A percentile compares a stretch with the other conserved stretches of the same genome.
Conservation (phyloP, 371 early-diverging fungal genomes). For the Mucor saturninus region DNA sequence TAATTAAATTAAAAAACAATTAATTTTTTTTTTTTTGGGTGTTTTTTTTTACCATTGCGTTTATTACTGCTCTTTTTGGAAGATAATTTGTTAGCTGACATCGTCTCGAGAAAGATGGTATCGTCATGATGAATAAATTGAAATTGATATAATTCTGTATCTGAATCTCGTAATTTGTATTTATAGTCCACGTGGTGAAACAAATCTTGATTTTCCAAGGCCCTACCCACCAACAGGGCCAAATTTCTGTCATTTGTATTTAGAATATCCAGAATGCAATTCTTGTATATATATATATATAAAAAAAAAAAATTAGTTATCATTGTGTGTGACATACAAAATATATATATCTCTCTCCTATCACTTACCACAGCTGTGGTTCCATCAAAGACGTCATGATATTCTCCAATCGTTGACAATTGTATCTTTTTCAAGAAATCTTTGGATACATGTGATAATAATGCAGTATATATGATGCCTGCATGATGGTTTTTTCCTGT, state of each 20-base stretch:
- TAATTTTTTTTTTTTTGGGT: conserved; percentile 5
- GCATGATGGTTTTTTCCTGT: not conserved
- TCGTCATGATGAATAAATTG: conserved; percentile 8
- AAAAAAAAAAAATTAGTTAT: not conserved
- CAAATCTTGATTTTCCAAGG: conserved; percentile 79
- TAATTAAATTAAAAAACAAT: not conserved
- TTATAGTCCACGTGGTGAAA: conserved; percentile 85
- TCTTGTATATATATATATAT: conserved; percentile 18
- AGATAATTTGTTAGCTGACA: conserved; percentile 45
- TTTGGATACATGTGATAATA: conserved; percentile 75
- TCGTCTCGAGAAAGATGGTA: conserved; percentile 44
- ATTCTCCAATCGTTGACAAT: conserved; percentile 55
- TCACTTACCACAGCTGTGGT: conserved; percentile 77
- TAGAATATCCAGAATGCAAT: conserved; percentile 66
- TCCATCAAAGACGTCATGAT: conserved; percentile 80
- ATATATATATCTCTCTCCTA: not conserved
- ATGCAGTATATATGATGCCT: conserved; percentile 69
- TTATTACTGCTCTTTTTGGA: not conserved
- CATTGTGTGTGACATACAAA: not conserved
- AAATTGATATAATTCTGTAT: conserved; percentile 27
- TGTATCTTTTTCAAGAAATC: conserved; percentile 56
- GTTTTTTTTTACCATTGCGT: not conserved
- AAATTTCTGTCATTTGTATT: conserved; percentile 81
- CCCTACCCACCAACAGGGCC: conserved; percentile 81
- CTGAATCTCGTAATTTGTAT: conserved; percentile 72